These are phyloP conservation scores for Anethum foeniculum DNA, from an alignment of 140 eudicot species.

Conservation along the genomic window DNA sequence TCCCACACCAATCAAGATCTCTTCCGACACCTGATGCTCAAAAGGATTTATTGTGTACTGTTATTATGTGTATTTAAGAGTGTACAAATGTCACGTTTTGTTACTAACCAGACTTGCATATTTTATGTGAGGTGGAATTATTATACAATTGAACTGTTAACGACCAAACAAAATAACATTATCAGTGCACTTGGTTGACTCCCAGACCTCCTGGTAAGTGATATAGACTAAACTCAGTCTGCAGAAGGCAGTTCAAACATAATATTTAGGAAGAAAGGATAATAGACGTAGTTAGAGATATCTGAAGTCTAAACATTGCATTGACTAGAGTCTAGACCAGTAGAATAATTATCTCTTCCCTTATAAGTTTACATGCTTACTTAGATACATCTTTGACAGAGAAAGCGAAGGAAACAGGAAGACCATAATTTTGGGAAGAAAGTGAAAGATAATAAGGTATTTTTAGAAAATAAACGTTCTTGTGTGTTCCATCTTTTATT, in stretches of 20 bases:
- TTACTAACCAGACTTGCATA: neutral
- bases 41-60: neutral
- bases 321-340: neutral
- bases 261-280: neutral
- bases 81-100: neutral
- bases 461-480: neutral
- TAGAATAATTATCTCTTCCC: slow-evolving; percentile 11
- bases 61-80: neutral
- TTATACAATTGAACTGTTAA: neutral
- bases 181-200: neutral
- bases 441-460: slow-evolving; percentile 77
- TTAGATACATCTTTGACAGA: slow-evolving; percentile 35
- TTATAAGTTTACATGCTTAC: slow-evolving; percentile 21
- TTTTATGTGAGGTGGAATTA: neutral
- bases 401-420: slow-evolving; percentile 84
- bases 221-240: neutral
- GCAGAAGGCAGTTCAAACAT: neutral
- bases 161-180: neutral
- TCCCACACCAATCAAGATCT: neutral
- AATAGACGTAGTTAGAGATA: neutral
- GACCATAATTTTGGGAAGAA: slow-evolving; percentile 53
- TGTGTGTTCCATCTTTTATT: neutral
- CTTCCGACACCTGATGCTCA: neutral
- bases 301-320: slow-evolving; percentile 3
- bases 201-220: neutral